These are phyloP conservation scores for Obelidium mucronatum DNA, from an alignment of 192 early-diverging fungal species.

Conservation along the genomic window DNA sequence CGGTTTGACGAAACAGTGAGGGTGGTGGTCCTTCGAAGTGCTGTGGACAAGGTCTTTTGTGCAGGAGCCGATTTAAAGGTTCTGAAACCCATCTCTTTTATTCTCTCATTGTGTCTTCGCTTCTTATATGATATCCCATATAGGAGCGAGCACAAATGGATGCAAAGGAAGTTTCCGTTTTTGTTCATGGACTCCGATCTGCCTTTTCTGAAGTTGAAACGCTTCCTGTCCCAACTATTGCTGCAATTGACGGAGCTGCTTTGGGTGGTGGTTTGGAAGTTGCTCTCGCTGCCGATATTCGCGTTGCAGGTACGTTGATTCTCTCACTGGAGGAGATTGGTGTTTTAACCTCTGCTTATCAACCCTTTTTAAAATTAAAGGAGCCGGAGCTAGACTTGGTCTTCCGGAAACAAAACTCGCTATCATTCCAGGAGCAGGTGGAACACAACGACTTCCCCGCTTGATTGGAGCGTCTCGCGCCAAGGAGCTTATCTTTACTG, in stretches of 20 bases:
- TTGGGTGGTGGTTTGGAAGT: slow-evolving; percentile 94
- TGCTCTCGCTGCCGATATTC: slow-evolving; percentile 87
- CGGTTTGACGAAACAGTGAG: slow-evolving; percentile 74
- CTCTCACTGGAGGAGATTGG: background rate
- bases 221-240: slow-evolving; percentile 92
- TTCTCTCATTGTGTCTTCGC: background rate
- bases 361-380: slow-evolving; percentile 36
- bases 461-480: slow-evolving; percentile 86
- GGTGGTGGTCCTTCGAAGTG: slow-evolving; percentile 81
- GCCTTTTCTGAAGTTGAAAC: slow-evolving; percentile 87
- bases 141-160: slow-evolving; percentile 87
- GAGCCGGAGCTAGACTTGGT: slow-evolving; percentile 76
- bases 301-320: slow-evolving; percentile 73
- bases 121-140: background rate
- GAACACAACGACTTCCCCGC: slow-evolving; percentile 89
- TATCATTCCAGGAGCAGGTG: slow-evolving; percentile 97
- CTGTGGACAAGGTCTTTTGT: slow-evolving; percentile 87
- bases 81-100: background rate
- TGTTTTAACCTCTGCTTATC: background rate
- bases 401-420: slow-evolving; percentile 92
- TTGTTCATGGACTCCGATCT: slow-evolving; percentile 78
- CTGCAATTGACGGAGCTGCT: slow-evolving; percentile 91
- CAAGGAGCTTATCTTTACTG: slow-evolving; percentile 95
- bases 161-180: slow-evolving; percentile 75
- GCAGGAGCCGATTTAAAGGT: slow-evolving; percentile 95